phyloP scores from a whole-genome alignment of 2,329 filamentous ascomycete genomes.

The Alternaria metachromatica region DNA sequence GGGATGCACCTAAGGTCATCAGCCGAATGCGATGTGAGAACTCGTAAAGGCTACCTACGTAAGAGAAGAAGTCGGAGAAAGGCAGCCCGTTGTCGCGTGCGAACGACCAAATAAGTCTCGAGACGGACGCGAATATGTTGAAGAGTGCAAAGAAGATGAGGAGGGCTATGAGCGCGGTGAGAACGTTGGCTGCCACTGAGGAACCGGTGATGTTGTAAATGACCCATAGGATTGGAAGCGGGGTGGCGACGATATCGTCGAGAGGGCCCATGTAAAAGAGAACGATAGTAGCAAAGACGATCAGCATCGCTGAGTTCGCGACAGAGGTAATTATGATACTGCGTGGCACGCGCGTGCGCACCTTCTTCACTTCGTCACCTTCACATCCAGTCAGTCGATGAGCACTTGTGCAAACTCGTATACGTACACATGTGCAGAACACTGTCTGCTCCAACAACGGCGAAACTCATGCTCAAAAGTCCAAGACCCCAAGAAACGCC shows the following conservation, averaged over 20 bases:
- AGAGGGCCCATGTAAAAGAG: constrained; percentile 55
- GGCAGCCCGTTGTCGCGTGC: constrained; percentile 57
- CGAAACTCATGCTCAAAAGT: constrained; percentile 41
- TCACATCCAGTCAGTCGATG: neutral
- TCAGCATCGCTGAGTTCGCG: constrained; percentile 52
- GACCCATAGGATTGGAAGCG: constrained; percentile 48
- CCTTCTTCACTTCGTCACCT: constrained; percentile 52
- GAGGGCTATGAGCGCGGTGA: constrained; percentile 49
- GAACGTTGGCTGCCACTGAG: constrained; percentile 48
- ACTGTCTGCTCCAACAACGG: constrained; percentile 55
- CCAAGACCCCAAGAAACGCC: constrained; percentile 54
- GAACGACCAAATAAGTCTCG: constrained; percentile 59
- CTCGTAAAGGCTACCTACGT: constrained; percentile 20
- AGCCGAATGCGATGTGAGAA: neutral
- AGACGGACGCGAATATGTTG: constrained; percentile 55
- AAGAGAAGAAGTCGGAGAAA: constrained; percentile 41
- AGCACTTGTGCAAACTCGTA: neutral
- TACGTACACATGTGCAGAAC: constrained; percentile 51
- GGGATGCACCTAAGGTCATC: constrained; percentile 29
- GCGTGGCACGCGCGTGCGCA: constrained; percentile 49
- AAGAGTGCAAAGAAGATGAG: constrained; percentile 51
- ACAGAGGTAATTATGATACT: constrained; percentile 45
- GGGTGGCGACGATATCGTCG: constrained; percentile 18
- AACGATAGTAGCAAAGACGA: constrained; percentile 54
- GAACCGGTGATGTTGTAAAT: constrained; percentile 52